Evolutionary conservation across 495 filamentous ascomycete genomes (phyloP).

Genomic region (Xylaria telfairii): DNA sequence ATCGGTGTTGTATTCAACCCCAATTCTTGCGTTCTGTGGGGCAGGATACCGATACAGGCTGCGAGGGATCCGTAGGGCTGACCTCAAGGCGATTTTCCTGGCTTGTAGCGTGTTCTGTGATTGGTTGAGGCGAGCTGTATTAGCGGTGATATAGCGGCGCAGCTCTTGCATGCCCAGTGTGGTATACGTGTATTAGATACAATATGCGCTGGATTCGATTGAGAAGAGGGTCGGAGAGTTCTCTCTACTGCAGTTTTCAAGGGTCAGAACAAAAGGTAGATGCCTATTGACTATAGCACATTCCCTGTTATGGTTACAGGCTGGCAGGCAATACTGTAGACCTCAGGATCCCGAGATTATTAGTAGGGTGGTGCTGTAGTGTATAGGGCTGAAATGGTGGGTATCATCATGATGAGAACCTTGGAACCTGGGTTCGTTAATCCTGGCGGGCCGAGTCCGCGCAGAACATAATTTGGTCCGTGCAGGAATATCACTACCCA

Average conservation of each 20-base stretch:
- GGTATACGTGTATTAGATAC: neutral
- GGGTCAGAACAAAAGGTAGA: neutral
- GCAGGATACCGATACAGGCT: slow-evolving; percentile 3
- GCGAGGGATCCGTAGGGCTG: slow-evolving; percentile 16
- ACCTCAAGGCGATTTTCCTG: slow-evolving; percentile 17
- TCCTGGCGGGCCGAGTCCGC: slow-evolving; percentile 31
- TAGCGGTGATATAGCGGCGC: slow-evolving; percentile 15
- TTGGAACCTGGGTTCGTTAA: neutral
- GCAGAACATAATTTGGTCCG: slow-evolving; percentile 19
- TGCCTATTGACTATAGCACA: neutral
- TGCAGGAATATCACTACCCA: slow-evolving; percentile 18
- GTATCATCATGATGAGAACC: slow-evolving; percentile 30
- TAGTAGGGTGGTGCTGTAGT: slow-evolving; percentile 20
- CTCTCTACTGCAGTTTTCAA: neutral
- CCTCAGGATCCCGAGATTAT: slow-evolving; percentile 12
- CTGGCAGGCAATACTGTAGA: neutral
- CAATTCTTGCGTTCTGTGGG: slow-evolving; percentile 14
- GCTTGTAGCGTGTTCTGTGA: neutral
- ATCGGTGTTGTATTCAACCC: slow-evolving; percentile 5
- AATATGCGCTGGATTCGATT: slow-evolving; percentile 26
- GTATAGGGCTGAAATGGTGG: slow-evolving; percentile 43
- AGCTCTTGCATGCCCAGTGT: slow-evolving; percentile 9
- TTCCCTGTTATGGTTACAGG: neutral
- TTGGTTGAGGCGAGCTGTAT: slow-evolving; percentile 2
- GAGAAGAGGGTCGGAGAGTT: slow-evolving; percentile 22